These are phyloP conservation scores for Cystobasidium pallidum DNA, from an alignment of 1,284 basidiomycete genomes.

Conservation along the genomic window DNA sequence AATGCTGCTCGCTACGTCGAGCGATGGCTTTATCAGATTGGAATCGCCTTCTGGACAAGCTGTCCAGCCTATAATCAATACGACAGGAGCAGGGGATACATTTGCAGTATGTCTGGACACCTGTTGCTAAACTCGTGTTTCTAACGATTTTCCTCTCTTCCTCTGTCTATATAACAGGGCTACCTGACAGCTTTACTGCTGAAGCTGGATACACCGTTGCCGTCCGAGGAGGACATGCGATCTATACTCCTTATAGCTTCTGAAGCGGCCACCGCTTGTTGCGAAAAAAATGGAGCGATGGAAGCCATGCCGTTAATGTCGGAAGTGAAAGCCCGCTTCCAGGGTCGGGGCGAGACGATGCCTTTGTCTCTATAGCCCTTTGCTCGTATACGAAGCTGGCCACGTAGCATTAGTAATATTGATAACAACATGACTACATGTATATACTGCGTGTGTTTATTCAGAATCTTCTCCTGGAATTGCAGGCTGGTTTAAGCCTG, in stretches of 20 bases:
- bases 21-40: conserved; percentile 17
- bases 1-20: not conserved
- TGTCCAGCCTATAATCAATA: conserved; percentile 46
- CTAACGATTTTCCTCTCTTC: not conserved
- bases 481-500: not conserved
- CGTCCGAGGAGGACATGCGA: conserved; percentile 30
- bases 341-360: conserved; percentile 19
- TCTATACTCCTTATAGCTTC: conserved; percentile 43
- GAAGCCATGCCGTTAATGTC: conserved; percentile 49
- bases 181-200: conserved; percentile 30
- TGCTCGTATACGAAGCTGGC: not conserved
- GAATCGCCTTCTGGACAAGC: conserved; percentile 44
- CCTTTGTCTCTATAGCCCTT: not conserved
- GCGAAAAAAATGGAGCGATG: conserved; percentile 51
- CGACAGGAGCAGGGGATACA: conserved; percentile 53
- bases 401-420: not conserved
- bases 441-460: not conserved
- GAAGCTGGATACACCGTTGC: not conserved
- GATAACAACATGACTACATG: conserved; percentile 18
- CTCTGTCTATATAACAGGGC: conserved; percentile 2
- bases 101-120: conserved; percentile 47
- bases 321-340: conserved; percentile 42
- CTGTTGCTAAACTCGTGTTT: not conserved
- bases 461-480: not conserved
- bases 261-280: conserved; percentile 50